Evolutionary conservation across 768 basidiomycete species (phyloP), one percentile per base, ranked within the genome.

Genomic region (Xerocomus brunneocitrinus): DNA sequence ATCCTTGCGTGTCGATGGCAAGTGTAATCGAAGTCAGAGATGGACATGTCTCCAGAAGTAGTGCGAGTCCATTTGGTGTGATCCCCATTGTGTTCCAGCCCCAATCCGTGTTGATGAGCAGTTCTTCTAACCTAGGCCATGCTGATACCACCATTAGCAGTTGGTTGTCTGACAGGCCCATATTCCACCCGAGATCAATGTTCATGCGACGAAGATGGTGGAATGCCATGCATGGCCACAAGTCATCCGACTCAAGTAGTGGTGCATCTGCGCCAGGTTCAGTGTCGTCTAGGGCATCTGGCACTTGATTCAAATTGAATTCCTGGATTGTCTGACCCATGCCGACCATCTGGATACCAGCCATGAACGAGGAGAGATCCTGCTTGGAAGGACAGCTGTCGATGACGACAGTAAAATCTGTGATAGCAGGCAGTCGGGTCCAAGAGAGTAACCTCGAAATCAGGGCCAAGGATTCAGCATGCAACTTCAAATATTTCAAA

Each of bases 81-180:
- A 31, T 54, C 2, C 52, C 52, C 4, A 28, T 1, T 3, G 19
- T 39, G 2, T 28, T 43, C 54, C 59, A 61, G 2, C 57, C 59
- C 49, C 41, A 55, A 0, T 45, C 24, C 27, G 22, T n/a, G 35
- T 62, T 58, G 9, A 62, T 44, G 47, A 5, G 13, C 3, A 59
- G 16, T 2, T 19, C 2, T 19, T 58, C 41, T 4, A 62, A 2
- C 22, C 28, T 25, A 24, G 47, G 57, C 61, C 61, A 61, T 16
- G 49, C 34, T 8, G 51, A 43, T 3, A 6, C 58, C 28, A 59
- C 22, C 5, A 3, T 13, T 0, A 57, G 7, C 8, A 60, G 8
- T 1, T 46, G 41, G 8, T 12, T 14, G 22, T 55, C 56, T 12
- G 38, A 31, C 25, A 61, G 12, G 13, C 8, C 9, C 5, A 59